Evolutionary conservation across 805 yeast species (phyloP).

Genomic region (Pichia scutulata): DNA sequence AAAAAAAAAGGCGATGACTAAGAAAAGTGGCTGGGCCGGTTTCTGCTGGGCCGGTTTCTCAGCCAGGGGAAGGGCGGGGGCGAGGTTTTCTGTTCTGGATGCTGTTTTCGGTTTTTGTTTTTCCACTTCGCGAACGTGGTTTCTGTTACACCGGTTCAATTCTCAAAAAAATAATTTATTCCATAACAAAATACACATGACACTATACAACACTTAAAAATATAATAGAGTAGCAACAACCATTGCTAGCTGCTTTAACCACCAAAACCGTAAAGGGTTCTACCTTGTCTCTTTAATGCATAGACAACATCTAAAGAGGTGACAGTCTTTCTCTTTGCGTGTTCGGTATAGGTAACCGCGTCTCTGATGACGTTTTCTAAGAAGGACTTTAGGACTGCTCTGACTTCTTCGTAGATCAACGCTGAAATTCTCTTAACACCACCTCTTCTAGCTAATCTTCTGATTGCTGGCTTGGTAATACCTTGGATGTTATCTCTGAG

Average conservation of each 20-base stretch:
- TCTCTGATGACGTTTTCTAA: constrained; percentile 97
- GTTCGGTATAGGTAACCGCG: constrained; percentile 99
- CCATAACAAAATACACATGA: neutral
- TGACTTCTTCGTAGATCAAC: constrained; percentile 96
- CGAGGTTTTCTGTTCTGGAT: no score
- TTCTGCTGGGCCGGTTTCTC: no score
- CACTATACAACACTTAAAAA: neutral
- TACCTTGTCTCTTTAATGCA: constrained; percentile 99
- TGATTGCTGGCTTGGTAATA: constrained; percentile 98
- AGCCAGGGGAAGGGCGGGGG: no score
- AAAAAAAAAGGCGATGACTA: no score
- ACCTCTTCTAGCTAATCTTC: constrained; percentile 99
- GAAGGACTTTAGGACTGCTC: constrained; percentile 93
- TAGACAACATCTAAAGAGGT: constrained; percentile 97
- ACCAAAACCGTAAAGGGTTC: constrained; percentile 99
- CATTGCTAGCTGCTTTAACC: constrained; percentile 47
- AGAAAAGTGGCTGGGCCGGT: no score
- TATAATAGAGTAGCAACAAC: neutral
- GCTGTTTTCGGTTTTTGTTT: neutral
- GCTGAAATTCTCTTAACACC: constrained; percentile 99
- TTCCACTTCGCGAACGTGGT: neutral
- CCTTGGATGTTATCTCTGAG: constrained; percentile 99
- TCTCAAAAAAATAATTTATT: no score
- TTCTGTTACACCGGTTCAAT: no score
- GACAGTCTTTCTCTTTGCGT: constrained; percentile 99